These are phyloP conservation scores for Wickerhamiella occidentalis DNA, from an alignment of 805 yeast species.

Conservation along the genomic window DNA sequence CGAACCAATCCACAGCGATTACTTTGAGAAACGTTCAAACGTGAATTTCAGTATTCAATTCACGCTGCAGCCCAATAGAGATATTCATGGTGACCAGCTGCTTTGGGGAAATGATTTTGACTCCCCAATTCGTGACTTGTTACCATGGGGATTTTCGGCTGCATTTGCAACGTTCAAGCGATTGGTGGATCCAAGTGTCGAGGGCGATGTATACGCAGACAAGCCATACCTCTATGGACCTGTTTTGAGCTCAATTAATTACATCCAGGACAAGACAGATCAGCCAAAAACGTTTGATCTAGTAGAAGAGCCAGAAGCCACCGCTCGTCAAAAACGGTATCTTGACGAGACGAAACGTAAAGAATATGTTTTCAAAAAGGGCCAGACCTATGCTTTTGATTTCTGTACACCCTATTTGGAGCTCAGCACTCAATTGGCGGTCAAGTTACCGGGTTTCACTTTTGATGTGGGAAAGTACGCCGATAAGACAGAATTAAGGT, in stretches of 20 bases:
- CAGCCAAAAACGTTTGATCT: neutral
- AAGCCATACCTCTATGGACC: slow-evolving; percentile 54
- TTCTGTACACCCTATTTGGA: slow-evolving; percentile 46
- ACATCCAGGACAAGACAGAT: slow-evolving; percentile 24
- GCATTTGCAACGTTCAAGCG: slow-evolving; percentile 47
- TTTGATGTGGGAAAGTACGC: slow-evolving; percentile 30
- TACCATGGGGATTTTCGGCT: slow-evolving; percentile 44
- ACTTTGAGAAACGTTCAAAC: slow-evolving; percentile 23
- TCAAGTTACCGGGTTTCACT: slow-evolving; percentile 40
- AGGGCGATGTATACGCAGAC: slow-evolving; percentile 48
- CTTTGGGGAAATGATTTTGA: slow-evolving; percentile 61
- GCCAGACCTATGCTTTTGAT: slow-evolving; percentile 35
- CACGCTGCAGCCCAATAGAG: slow-evolving; percentile 32
- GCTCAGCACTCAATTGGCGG: slow-evolving; percentile 38
- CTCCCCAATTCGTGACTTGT: slow-evolving; percentile 42
- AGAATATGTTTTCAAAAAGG: slow-evolving; percentile 32
- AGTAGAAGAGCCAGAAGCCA: slow-evolving; percentile 23
- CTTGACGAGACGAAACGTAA: slow-evolving; percentile 31
- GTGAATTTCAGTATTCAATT: slow-evolving; percentile 31
- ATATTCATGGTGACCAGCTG: slow-evolving; percentile 41
- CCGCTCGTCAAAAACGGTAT: slow-evolving; percentile 37
- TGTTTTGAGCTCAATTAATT: slow-evolving; percentile 46
- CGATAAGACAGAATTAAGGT: slow-evolving; percentile 29
- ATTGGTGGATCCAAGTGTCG: slow-evolving; percentile 52
- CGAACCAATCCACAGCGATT: slow-evolving; percentile 28